Evolutionary conservation across 768 basidiomycete genomes (phyloP), one percentile per base, ranked within the genome.

Genomic region (Leucosporidium scottii): DNA sequence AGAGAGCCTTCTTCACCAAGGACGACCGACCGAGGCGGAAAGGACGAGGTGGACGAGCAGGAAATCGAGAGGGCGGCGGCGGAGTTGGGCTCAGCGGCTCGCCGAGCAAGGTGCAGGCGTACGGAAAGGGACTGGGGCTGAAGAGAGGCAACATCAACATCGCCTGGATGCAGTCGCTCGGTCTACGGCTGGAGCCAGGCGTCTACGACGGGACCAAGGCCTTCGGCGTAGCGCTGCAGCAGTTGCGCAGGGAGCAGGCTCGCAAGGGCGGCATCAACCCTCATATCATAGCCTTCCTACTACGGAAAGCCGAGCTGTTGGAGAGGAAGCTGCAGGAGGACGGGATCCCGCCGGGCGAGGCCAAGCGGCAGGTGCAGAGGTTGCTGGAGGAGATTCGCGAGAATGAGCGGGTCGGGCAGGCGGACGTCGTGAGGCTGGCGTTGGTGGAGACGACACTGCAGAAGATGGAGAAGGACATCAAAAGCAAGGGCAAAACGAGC

Each of bases 101-200:
- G 28, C 1, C 6, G 61, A 51, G 44, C 50, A 47, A 15, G 36
- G 23, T 23, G 4, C 34, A 28, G 21, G 39, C 7, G n/a, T 1
- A 56, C 15, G 49, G 66, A 7, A 36, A 55, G 1, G 70, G 70
- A 1, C 23, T 71, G 12, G 63, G 61, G 2, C 34, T 71, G 5
- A 9, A 17, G 13, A n/a, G 70, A 8, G 64, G 66, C 3, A 30
- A 28, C 3, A 12, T 62, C 27, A 15, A 23, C 2, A 17, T 62
- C 3, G 70, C 70, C 15, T 71, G 70, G 70, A 71, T 71, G 64
- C 39, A 55, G 34, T 65, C 66, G 30, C 28, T 71, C 36, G 63
- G 57, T 9, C 59, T 63, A 0, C n/a, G 64, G 34, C 58, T 71
- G 20, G 34, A 34, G 17, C 21, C 34, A 1, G 60, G 31, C 34